Evolutionary conservation across 345 rosid species (phyloP).

Genomic region (Erodium maritimum): DNA sequence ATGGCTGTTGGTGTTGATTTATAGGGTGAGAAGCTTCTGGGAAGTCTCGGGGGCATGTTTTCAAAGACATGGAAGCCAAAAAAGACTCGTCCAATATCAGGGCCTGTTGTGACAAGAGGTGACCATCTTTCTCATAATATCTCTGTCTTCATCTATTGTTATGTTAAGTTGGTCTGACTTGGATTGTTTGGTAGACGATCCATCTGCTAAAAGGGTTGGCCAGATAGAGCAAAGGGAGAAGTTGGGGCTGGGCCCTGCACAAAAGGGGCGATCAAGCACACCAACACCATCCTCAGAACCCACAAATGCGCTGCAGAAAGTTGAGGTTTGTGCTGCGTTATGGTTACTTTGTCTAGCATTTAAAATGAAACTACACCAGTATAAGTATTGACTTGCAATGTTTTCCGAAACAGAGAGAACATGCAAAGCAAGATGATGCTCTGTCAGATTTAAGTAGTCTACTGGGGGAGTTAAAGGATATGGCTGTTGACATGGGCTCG

Average conservation of each 20-base stretch:
- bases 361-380: neutral
- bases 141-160: neutral
- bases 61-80: conserved; percentile 92
- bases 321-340: conserved; percentile 53
- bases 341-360: neutral
- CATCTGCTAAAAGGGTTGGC: conserved; percentile 42
- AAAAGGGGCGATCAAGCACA: conserved; percentile 29
- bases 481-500: conserved; percentile 87
- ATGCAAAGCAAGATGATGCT: conserved; percentile 68
- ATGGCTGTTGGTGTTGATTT: conserved; percentile 14
- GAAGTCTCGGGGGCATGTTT: conserved; percentile 88
- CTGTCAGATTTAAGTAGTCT: conserved; percentile 58
- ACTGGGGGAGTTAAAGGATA: conserved; percentile 60
- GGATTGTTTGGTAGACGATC: conserved; percentile 37
- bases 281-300: conserved; percentile 43
- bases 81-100: conserved; percentile 53
- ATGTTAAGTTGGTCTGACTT: neutral
- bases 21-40: conserved; percentile 96
- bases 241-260: conserved; percentile 51
- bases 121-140: conserved; percentile 10
- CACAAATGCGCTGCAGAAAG: conserved; percentile 53
- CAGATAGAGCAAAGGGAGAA: conserved; percentile 81
- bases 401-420: conserved; percentile 43
- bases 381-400: neutral
- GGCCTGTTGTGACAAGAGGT: conserved; percentile 69